Evolutionary conservation across 2,329 filamentous ascomycete genomes (phyloP).

Genomic region (Neofusicoccum umdonicola): DNA sequence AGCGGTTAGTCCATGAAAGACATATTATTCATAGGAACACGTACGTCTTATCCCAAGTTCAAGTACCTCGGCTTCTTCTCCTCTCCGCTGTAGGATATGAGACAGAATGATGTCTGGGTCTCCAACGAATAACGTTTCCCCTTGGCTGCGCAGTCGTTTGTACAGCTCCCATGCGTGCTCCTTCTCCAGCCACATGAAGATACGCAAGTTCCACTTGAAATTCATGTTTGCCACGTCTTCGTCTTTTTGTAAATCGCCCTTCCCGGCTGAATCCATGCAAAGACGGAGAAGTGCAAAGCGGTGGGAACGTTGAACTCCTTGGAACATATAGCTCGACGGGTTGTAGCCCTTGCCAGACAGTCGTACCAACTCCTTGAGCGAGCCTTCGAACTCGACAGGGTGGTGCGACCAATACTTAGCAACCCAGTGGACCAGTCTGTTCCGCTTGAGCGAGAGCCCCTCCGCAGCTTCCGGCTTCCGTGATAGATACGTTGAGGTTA

Average conservation of each 20-base stretch:
- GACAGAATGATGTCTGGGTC: not conserved
- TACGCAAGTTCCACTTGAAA: not conserved
- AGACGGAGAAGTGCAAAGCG: not conserved
- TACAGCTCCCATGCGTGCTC: not conserved
- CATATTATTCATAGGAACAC: not conserved
- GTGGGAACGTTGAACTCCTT: fast-evolving
- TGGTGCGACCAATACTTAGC: not conserved
- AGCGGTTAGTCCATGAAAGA: not conserved
- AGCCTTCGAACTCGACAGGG: not conserved
- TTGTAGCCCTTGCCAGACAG: not conserved
- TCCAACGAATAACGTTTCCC: not conserved
- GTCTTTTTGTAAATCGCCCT: not conserved
- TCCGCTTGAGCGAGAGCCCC: too few species aligned
- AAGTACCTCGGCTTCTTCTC: not conserved
- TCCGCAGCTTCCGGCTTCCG: not conserved
- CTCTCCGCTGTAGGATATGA: not conserved
- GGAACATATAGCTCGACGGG: not conserved
- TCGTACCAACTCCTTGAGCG: not conserved
- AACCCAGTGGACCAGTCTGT: not conserved
- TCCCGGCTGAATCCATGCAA: not conserved
- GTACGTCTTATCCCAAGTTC: not conserved
- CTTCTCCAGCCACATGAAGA: not conserved
- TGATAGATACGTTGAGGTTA: not conserved
- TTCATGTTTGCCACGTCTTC: not conserved
- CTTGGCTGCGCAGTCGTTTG: not conserved